phyloP scores from a whole-genome alignment of 1,284 basidiomycete species.

The Sanghuangporus sanghuang region DNA sequence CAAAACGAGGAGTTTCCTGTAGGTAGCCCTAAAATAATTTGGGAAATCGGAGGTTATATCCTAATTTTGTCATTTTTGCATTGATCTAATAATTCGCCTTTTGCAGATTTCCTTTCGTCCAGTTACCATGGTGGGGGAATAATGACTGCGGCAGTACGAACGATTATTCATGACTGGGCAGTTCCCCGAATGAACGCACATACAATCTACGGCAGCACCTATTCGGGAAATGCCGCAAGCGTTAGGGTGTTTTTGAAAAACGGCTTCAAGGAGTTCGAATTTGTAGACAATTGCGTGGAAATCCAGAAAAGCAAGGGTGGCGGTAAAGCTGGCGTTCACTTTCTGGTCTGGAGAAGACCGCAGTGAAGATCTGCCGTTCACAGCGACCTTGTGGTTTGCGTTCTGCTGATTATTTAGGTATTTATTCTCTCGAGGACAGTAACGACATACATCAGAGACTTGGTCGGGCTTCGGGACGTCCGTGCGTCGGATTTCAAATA shows the following conservation, averaged over 20 bases:
- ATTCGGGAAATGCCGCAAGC: conserved; percentile 25
- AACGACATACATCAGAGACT: background rate
- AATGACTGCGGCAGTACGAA: conserved; percentile 25
- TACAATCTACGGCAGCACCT: conserved; percentile 20
- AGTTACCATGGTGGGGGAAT: conserved; percentile 28
- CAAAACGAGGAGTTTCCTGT: conserved; percentile 13
- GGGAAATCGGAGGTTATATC: conserved; percentile 20
- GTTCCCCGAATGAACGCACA: conserved; percentile 26
- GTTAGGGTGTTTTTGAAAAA: conserved; percentile 26
- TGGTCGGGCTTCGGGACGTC: background rate
- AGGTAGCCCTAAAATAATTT: conserved; percentile 19
- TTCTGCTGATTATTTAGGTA: no score
- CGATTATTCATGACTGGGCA: conserved; percentile 26
- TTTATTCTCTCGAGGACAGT: background rate
- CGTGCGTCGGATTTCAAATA: background rate
- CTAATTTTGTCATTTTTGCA: background rate
- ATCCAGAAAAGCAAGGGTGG: conserved; percentile 22
- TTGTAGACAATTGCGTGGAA: conserved; percentile 19
- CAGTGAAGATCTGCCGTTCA: background rate
- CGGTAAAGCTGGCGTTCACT: conserved; percentile 16
- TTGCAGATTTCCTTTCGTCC: conserved; percentile 26
- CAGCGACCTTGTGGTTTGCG: background rate
- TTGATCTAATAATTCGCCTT: background rate
- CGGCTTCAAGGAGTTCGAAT: conserved; percentile 23
- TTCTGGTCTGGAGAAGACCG: conserved; percentile 19